Base-by-base conservation (phyloP, 345 rosid genomes). In the Ailanthus altissimus region DNA sequence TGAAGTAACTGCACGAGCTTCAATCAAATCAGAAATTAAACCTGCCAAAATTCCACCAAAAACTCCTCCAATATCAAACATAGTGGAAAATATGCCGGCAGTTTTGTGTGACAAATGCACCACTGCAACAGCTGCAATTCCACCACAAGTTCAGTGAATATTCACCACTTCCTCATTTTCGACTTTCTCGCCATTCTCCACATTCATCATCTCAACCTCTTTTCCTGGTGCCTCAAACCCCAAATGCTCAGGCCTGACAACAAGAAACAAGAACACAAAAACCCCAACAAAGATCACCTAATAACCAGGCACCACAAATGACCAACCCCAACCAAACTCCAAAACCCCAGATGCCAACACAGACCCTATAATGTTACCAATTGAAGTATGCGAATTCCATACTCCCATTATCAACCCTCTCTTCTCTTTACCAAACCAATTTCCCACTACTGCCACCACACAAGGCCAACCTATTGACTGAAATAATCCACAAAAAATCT, bases 391-490 rank as follows among this genome's bases (percentile, higher is more conserved):
- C 0, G 99, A 93, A 74, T 80, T 91, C 99, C 99, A 95, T 9
- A 89, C 67, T 54, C 99, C 99, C 99, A 95, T 89, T 50, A 91
- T 92, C 86, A 95, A 77, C 36, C 98, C 98, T 82, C 99, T 90
- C 80, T 95, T 92, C 72, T 87, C 91, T 80, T 96, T 96, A 77
- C 92, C 94, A 82, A 83, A 92, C 99, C 97, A 93, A 67, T 93
- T 93, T 69, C 99, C 97, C 76, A 92, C 90, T 23, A 93, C 87
- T 18, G 99, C 84, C 45, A 93, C 98, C 80, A 96, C 98, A 86
- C 93, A 96, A 73, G 99, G 98, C 98, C 97, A 96, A n/a, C 99
- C 97, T 38, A 90, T 91, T 14, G 99, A 95, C 82, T 93, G 99
- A 84, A 93, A 92, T 83, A 92, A 74, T 20, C 99, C 98, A 79